Evolutionary conservation across 257 asterid species (phyloP).

Genomic region (Fraxinus anomala): DNA sequence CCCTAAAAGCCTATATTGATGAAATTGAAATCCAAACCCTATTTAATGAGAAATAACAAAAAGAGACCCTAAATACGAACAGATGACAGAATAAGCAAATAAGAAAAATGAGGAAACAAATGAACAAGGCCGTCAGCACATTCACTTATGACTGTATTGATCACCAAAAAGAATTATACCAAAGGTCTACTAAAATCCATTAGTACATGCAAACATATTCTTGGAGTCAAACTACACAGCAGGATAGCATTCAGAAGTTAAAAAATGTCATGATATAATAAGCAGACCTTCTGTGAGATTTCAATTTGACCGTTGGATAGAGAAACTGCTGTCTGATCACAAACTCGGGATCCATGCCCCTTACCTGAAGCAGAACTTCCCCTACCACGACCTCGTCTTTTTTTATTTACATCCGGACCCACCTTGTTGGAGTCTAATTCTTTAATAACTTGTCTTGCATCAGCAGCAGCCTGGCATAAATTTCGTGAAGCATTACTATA

Average conservation of each 20-base stretch:
- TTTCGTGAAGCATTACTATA: conserved; percentile 38
- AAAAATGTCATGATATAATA: conserved; percentile 15
- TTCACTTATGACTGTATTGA: not conserved
- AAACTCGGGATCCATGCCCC: conserved; percentile 72
- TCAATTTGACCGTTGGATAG: conserved; percentile 65
- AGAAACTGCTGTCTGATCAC: conserved; percentile 55
- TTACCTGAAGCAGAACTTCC: conserved; percentile 67
- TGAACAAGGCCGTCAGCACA: not conserved
- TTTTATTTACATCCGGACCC: conserved; percentile 59
- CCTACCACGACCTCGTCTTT: conserved; percentile 75
- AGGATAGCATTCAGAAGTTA: not conserved
- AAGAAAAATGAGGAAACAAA: not conserved
- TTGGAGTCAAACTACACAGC: not conserved
- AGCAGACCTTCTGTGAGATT: conserved; percentile 57
- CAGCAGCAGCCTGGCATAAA: conserved; percentile 47
- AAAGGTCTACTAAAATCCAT: not conserved
- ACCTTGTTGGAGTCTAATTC: conserved; percentile 56
- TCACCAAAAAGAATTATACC: not conserved
- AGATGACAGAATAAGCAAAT: not conserved
- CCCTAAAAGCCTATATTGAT: not conserved
- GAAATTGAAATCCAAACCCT: not conserved
- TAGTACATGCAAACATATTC: not conserved
- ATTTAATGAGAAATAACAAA: not conserved
- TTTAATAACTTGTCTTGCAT: conserved; percentile 46
- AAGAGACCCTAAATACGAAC: not conserved